Conservation (phyloP, 1,139 yeast genomes). For the Taphrina betulina region DNA sequence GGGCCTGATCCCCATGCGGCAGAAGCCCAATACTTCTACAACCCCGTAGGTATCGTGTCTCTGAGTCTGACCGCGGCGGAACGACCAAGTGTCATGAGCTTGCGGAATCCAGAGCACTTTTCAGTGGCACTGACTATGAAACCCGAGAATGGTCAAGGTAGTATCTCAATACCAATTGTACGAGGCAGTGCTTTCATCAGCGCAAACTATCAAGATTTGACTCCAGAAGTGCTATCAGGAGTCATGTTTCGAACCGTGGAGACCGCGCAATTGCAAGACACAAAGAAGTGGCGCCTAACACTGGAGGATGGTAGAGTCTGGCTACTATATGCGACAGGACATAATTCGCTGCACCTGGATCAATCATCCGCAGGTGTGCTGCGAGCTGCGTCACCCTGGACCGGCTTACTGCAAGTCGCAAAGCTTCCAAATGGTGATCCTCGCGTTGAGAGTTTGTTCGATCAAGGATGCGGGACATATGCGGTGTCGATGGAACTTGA, state of each 20-base stretch:
- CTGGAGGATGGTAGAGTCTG: conserved; percentile 52
- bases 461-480: conserved; percentile 62
- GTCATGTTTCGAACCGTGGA: conserved; percentile 42
- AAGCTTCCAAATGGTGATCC: conserved; percentile 48
- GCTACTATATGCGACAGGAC: conserved; percentile 55
- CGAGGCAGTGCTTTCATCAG: conserved; percentile 80
- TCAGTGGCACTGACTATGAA: conserved; percentile 57
- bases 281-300: conserved; percentile 50
- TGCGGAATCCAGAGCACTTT: conserved; percentile 55
- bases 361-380: conserved; percentile 44
- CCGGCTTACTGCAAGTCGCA: conserved; percentile 64
- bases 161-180: conserved; percentile 48
- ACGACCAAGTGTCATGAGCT: conserved; percentile 46
- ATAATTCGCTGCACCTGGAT: conserved; percentile 37
- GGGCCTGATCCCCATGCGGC: conserved; percentile 14
- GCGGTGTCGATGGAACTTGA: conserved; percentile 48
- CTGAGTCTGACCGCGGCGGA: conserved; percentile 58
- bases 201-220: conserved; percentile 58
- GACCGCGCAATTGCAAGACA: conserved; percentile 48
- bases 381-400: conserved; percentile 49
- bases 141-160: conserved; percentile 34
- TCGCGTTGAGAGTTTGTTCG: conserved; percentile 44
- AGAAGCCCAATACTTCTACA: conserved; percentile 51
- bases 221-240: conserved; percentile 54
- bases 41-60: conserved; percentile 56